Evolutionary conservation across 371 early-diverging fungal genomes (phyloP).

Genomic region (Saksenaea oblongispora): DNA sequence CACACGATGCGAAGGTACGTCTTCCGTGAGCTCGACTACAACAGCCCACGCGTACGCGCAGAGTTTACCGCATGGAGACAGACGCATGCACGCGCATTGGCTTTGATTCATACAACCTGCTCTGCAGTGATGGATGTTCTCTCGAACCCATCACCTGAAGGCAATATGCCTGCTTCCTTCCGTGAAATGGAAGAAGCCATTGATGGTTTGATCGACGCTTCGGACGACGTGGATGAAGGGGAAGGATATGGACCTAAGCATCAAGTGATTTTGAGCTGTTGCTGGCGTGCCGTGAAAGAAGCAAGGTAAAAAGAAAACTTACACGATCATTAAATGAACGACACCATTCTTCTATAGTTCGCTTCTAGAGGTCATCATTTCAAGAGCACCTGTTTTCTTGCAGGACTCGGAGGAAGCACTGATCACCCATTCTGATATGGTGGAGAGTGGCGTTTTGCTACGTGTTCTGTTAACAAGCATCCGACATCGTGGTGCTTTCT

Average conservation of each 20-base stretch:
- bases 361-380: slow-evolving; percentile 41
- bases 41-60: slow-evolving; percentile 27
- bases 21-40: slow-evolving; percentile 59
- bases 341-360: slow-evolving; percentile 24
- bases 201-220: slow-evolving; percentile 55
- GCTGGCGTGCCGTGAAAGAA: slow-evolving; percentile 93
- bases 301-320: slow-evolving; percentile 47
- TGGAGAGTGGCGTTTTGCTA: slow-evolving; percentile 61
- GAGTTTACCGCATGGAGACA: slow-evolving; percentile 46
- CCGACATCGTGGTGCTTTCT: slow-evolving; percentile 92
- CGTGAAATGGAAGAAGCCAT: slow-evolving; percentile 72
- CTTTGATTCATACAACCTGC: slow-evolving; percentile 53
- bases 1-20: slow-evolving; percentile 40
- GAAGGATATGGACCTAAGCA: slow-evolving; percentile 62
- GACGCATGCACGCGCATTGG: slow-evolving; percentile 42
- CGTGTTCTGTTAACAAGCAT: slow-evolving; percentile 69
- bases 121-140: slow-evolving; percentile 69
- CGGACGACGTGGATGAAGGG: slow-evolving; percentile 30
- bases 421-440: slow-evolving; percentile 38
- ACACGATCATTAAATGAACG: neutral
- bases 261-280: slow-evolving; percentile 87
- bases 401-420: slow-evolving; percentile 11
- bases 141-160: slow-evolving; percentile 81
- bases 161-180: slow-evolving; percentile 76
- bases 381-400: slow-evolving; percentile 30